Base-by-base conservation (phyloP, 768 basidiomycete species). In the Collybia sordida region DNA sequence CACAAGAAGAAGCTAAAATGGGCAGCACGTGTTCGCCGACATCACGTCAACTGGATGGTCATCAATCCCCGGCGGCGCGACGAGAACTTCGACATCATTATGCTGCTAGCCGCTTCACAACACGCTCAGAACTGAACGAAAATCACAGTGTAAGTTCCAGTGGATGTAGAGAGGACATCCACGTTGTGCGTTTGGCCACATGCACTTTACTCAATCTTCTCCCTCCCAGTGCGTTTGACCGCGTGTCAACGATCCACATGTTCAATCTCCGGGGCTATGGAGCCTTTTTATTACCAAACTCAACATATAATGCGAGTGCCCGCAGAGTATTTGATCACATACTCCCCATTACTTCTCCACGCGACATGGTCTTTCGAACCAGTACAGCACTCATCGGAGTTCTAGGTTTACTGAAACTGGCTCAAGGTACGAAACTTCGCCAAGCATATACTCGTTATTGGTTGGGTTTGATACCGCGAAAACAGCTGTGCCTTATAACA, bases 401-500 rank as follows among this genome's bases (percentile, higher is more conserved):
- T 14, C 23, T 48, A 34, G 18, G 45, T 27, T 22, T 48, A 24
- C 31, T 41, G 18, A n/a, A 43, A 12, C 25, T 52, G 3, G 24
- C 21, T 8, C 31, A 41, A 52, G 51, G 51, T 31, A 47, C 3
- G 9, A 4, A 27, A 9, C 25, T 31, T 40, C 21, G 21, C 27
- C 35, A 17, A 11, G 34, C 12, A 47, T n/a, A 42, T 7, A 4
- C 18, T 34, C 4, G 17, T 21, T 37, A 21, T n/a, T 6, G 15
- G 6, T 9, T 24, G n/a, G n/a, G 17, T 1, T 36, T 47, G n/a
- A 52, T 22, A 2, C 19, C 15, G 37, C 5, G 24, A 17, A 35
- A 39, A 14, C 36, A 64, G 62, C 47, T 37, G 58, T 57, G 45
- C 57, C 63, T 3, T 70, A 69, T 48, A 67, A 68, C 47, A 71